Evolutionary conservation across 2,329 filamentous ascomycete species (phyloP).

Genomic region (Diplodia intermedia): DNA sequence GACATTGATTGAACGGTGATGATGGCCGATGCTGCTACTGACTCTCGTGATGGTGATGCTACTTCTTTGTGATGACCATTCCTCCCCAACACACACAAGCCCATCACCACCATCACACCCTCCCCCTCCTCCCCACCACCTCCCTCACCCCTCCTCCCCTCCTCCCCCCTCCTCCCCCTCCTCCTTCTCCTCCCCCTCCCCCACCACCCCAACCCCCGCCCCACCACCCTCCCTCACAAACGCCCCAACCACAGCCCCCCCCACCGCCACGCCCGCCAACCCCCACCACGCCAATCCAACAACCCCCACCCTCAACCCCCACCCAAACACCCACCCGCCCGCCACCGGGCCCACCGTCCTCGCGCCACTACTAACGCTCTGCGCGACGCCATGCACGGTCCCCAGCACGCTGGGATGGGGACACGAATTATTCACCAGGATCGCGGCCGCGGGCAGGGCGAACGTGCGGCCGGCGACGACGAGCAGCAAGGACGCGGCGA

Average conservation of each 20-base stretch:
- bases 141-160: too few species aligned
- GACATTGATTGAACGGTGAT: not conserved
- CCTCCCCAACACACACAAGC: too few species aligned
- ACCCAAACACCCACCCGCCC: conserved; percentile 67
- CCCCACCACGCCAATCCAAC: conserved; percentile 68
- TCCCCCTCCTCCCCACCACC: too few species aligned
- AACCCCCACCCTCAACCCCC: conserved; percentile 63
- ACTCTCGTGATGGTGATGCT: too few species aligned
- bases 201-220: conserved; percentile 69
- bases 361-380: conserved; percentile 65
- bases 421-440: conserved; percentile 66
- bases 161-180: conserved; percentile 18
- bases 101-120: too few species aligned
- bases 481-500: conserved; percentile 51
- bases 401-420: conserved; percentile 63
- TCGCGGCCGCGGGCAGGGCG: conserved; percentile 64
- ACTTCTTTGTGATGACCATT: too few species aligned
- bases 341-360: conserved; percentile 67
- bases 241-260: conserved; percentile 60
- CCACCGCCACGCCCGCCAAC: conserved; percentile 58
- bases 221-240: conserved; percentile 68
- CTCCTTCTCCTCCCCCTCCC: conserved; percentile 60
- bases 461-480: conserved; percentile 58
- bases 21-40: too few species aligned
- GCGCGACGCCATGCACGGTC: conserved; percentile 64